A percentile compares a stretch with the other conserved stretches of the same genome.
Evolutionary conservation across 768 basidiomycete genomes (phyloP).

Genomic region (Suillus placidus): DNA sequence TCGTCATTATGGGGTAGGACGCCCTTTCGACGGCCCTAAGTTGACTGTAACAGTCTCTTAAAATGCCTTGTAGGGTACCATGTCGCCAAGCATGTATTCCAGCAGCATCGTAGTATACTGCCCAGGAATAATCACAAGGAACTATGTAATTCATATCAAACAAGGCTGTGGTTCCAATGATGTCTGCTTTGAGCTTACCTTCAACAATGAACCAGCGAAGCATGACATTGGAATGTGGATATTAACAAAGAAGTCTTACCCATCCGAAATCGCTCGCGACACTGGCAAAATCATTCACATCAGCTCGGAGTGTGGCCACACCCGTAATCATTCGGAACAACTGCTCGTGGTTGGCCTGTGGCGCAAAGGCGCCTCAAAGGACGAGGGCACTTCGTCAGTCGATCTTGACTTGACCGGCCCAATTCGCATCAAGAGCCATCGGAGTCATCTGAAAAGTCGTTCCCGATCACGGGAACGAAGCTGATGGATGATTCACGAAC

Average conservation of each 20-base stretch:
- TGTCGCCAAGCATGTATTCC: background rate
- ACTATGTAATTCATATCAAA: background rate
- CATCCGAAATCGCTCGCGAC: background rate
- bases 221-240: background rate
- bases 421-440: background rate
- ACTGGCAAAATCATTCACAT: background rate
- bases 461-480: background rate
- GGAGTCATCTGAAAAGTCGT: no score
- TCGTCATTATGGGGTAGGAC: background rate
- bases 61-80: background rate
- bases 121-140: background rate
- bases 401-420: slow-evolving; percentile 1
- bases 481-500: background rate
- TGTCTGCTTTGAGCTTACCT: background rate
- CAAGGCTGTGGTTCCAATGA: background rate
- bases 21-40: background rate
- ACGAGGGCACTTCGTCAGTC: background rate
- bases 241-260: background rate
- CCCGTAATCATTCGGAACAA: background rate
- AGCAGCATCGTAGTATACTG: background rate
- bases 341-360: background rate
- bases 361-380: background rate
- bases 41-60: background rate
- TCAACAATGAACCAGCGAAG: background rate
- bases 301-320: background rate